Evolutionary conservation across 495 filamentous ascomycete genomes (phyloP), one percentile per base, ranked within the genome.

Genomic region (Parathielavia hyrcaniae): DNA sequence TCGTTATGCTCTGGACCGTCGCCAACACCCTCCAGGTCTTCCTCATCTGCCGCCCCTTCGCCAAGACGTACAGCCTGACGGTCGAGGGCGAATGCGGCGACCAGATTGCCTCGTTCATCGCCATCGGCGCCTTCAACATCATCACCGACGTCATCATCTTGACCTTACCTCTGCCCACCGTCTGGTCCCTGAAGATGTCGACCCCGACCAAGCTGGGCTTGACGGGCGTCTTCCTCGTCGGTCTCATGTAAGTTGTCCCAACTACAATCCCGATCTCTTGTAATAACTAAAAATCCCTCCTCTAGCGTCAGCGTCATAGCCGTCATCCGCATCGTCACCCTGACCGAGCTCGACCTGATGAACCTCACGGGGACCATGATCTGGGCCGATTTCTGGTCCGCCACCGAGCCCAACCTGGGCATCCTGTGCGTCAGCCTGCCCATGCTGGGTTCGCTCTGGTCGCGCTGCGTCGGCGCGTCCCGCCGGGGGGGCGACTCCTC

Each of bases 341-440:
- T 66, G n/a, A 55, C 51, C 10, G 23, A 51, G 11, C 61, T 66
- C 55, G 53, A 63, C 26, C 39, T 66, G 22, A 35, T 13, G 16
- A 58, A 66, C 51, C 63, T 66, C n/a, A 66, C 63, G 20, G 54
- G 43, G 13, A 60, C 63, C 53, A 66, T 66, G 63, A 49, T 66
- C 50, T 66, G 61, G 57, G 51, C 63, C 49, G 61, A 58, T 16
- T 66, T 66, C 47, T 71, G 69, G 70, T 70, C 70, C n/a, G 58
- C 61, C 35, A 59, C 68, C 19, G 70, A 73, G 58, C 55, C 49
- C 12, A 65, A 68, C 53, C 49, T 70, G 12, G 67, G 61, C 19
- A 66, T 73, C 48, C 55, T 71, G 6, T 73, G 70, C 53, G 65
- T 70, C 22, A 71, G 69, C 57, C 36, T 73, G 50, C 63, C 63